These are phyloP conservation scores for Ophiocordyceps camponoti-leonardi DNA, from an alignment of 2,329 filamentous ascomycete genomes.

Conservation along the genomic window DNA sequence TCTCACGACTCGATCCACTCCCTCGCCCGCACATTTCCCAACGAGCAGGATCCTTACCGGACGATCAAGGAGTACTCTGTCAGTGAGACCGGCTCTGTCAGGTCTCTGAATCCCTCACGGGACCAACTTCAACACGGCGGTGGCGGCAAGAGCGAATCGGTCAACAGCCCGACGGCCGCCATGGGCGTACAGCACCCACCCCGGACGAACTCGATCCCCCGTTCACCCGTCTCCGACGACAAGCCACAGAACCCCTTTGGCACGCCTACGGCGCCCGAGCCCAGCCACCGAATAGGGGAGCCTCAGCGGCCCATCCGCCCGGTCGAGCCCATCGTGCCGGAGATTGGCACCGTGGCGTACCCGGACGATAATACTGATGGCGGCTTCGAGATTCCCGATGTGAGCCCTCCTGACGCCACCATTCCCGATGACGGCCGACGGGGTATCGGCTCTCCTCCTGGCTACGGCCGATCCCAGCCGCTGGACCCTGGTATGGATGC, in stretches of 20 bases:
- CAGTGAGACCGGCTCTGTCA: conserved; percentile 38
- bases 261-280: conserved; percentile 14
- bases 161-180: conserved; percentile 8
- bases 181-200: conserved; percentile 13
- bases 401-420: conserved; percentile 13
- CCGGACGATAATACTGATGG: conserved; percentile 9
- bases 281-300: conserved; percentile 9
- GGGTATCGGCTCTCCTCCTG: background rate
- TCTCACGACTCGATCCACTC: conserved; percentile 81
- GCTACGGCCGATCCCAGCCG: background rate
- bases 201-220: conserved; percentile 25
- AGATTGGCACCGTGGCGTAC: conserved; percentile 18
- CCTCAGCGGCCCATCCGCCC: conserved; percentile 12
- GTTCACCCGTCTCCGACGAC: conserved; percentile 17
- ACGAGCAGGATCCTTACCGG: conserved; percentile 74
- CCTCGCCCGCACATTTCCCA: conserved; percentile 56
- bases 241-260: conserved; percentile 18
- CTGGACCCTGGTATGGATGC: background rate
- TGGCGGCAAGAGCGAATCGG: conserved; percentile 16
- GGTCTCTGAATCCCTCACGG: conserved; percentile 27
- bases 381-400: conserved; percentile 9
- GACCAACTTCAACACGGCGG: conserved; percentile 28
- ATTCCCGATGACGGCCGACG: conserved; percentile 11
- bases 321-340: conserved; percentile 18
- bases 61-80: conserved; percentile 37